Evolutionary conservation across 2,329 filamentous ascomycete genomes (phyloP).

Genomic region (Herpotrichia juniperi): DNA sequence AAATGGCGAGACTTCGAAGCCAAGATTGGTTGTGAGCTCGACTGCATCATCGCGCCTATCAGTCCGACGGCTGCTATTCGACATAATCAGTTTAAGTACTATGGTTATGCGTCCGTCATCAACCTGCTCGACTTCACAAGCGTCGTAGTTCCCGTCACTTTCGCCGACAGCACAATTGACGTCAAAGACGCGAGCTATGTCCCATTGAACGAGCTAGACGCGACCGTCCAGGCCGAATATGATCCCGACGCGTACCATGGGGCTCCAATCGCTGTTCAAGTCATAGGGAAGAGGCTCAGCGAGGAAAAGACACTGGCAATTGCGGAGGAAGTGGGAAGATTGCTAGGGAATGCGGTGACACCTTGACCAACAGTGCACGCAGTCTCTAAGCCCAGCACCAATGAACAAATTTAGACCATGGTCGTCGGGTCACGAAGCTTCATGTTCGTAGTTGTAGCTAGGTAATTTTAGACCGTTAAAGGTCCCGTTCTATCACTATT

Average conservation of each 20-base stretch:
- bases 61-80: slow-evolving; percentile 27
- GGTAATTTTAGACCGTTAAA: too few relatives aligned
- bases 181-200: slow-evolving; percentile 11
- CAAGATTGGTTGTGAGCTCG: slow-evolving; percentile 7
- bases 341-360: too few relatives aligned
- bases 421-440: too few relatives aligned
- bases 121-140: slow-evolving; percentile 17
- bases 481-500: too few relatives aligned
- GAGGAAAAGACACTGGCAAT: slow-evolving; percentile 18
- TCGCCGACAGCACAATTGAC: slow-evolving; percentile 22
- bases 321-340: too few relatives aligned
- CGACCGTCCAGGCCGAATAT: slow-evolving; percentile 8
- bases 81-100: slow-evolving; percentile 14
- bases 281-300: slow-evolving; percentile 8
- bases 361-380: too few relatives aligned
- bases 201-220: slow-evolving; percentile 23
- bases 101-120: slow-evolving; percentile 13
- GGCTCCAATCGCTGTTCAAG: slow-evolving; percentile 15
- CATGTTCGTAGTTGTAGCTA: too few relatives aligned
- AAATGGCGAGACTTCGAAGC: slow-evolving; percentile 11
- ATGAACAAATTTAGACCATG: too few relatives aligned
- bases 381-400: too few relatives aligned
- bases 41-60: slow-evolving; percentile 15
- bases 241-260: slow-evolving; percentile 14
- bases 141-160: slow-evolving; percentile 28